Evolutionary conservation across 495 filamentous ascomycete species (phyloP), one percentile per base, ranked within the genome.

Genomic region (Trichoderma reesei): DNA sequence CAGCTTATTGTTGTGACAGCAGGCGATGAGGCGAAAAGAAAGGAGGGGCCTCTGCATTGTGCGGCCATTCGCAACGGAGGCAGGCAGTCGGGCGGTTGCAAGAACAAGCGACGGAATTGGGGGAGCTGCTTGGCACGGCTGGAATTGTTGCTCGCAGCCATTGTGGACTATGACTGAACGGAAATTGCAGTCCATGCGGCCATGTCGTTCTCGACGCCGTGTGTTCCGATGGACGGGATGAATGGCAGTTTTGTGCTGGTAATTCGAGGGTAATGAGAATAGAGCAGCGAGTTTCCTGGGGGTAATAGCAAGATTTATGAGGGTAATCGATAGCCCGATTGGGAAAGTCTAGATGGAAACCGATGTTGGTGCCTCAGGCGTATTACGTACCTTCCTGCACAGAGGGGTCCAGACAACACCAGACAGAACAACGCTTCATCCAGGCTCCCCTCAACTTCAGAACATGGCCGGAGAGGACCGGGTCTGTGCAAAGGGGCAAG

Each of bases 241-340:
- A 48, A 33, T 34, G 33, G 33, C 26, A 31, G 11, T 33, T 56
- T 56, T 34, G 13, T 33, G 31, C 20, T 33, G 26, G 51, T 56
- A 56, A 56, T 56, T 33, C 16, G 51, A 56, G 51, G 51, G 51
- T 56, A 56, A 56, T 56, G 51, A 8, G 18, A 56, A 56, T 56
- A 14, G 14, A 56, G 51, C 51, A 33, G 51, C 51, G 51, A 56
- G 31, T 56, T 56, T 56, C 20, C 16, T 56, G 51, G 51, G 51
- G 51, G 51, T 56, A 56, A 56, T 56, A 11, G 51, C 11, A 56
- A 34, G 51, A 26, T 56, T 56, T 56, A 33, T 56, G 51, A 56
- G 51, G 51, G 51, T 56, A 56, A 56, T 56, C 51, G 51, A 56
- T 56, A 56, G 51, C 51, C 51, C 51, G 51, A 56, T 56, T 56